Base-by-base conservation (phyloP, 2,329 filamentous ascomycete genomes). In the Dactylellina haptotyla region DNA sequence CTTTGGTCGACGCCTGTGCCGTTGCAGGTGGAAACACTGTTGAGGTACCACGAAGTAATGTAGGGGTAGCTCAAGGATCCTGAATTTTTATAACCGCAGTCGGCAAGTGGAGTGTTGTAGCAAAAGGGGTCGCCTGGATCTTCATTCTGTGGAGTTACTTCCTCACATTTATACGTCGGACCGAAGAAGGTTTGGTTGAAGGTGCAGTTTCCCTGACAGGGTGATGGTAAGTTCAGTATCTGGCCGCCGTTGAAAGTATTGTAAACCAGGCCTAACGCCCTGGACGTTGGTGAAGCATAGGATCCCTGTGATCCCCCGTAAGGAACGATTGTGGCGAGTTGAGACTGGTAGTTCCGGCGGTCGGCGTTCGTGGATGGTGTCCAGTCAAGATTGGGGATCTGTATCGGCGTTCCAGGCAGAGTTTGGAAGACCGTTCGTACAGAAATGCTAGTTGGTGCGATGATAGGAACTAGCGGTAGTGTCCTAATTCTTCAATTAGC, bases 111-210 rank as follows among this genome's bases (percentile, higher is more conserved):
- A 2, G 12, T 26, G 23, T 30, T 30, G 37, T 30, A 45, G 25
- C 54, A 58, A 16, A 12, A 9, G 2, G 12, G 12, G 6, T n/a
- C 26, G 23, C 54, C 34, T 4, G 54, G 54, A 12, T 43, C 34
- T 16, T 58, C 54, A 37, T 58, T 58, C 16, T 43, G 16, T 10
- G 37, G 32, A 3, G 54, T 58, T 4, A 58, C 54, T 30, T 58
- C 54, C 14, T 58, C 54, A 25, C 54, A 58, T 58, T 58, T 58
- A 14, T 43, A 58, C 3, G 54, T 28, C 4, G 54, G 54, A 2
- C 34, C 54, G 34, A 1, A 58, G 20, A 58, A 58, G 3, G 54
- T 58, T 16, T 58, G 54, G 23, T 58, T 58, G 54, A 58, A 58
- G 20, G 54, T 58, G 37, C 54, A 58, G 37, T 58, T 58, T 28